Conservation (phyloP, 192 early-diverging fungal species). For the Coemansia sp. region DNA sequence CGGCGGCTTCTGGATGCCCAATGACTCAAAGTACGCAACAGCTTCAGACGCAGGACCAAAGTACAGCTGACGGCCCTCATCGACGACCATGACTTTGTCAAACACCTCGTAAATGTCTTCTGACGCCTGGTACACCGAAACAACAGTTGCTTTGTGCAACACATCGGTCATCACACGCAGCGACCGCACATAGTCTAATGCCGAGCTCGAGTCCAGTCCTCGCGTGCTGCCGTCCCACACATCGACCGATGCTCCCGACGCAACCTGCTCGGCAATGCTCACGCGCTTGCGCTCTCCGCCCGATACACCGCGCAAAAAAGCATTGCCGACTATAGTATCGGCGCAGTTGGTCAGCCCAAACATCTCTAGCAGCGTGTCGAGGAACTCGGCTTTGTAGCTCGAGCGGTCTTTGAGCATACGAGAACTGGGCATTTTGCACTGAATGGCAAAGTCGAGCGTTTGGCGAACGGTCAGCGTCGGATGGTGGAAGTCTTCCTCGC, state of each 20-base stretch:
- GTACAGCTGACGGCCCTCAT: slow-evolving; percentile 55
- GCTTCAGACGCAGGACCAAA: slow-evolving; percentile 54
- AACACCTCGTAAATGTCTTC: slow-evolving; percentile 65
- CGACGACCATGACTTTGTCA: slow-evolving; percentile 55
- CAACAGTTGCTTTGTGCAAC: slow-evolving; percentile 61
- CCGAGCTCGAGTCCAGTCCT: slow-evolving; percentile 78
- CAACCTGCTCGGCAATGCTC: slow-evolving; percentile 75
- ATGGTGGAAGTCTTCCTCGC: slow-evolving; percentile 79
- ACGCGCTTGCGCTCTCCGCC: slow-evolving; percentile 78
- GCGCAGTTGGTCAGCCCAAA: slow-evolving; percentile 53
- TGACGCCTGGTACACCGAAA: slow-evolving; percentile 72
- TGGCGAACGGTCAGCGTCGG: slow-evolving; percentile 76
- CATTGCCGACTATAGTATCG: slow-evolving; percentile 65
- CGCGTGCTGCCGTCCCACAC: slow-evolving; percentile 71
- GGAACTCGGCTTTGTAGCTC: slow-evolving; percentile 47
- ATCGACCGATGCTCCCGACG: slow-evolving; percentile 58
- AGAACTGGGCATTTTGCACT: slow-evolving; percentile 68
- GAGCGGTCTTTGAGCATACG: slow-evolving; percentile 69
- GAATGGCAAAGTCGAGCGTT: slow-evolving; percentile 73
- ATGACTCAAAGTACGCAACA: slow-evolving; percentile 50
- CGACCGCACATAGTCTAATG: slow-evolving; percentile 74
- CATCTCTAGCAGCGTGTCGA: slow-evolving; percentile 57
- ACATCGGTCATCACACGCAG: slow-evolving; percentile 73
- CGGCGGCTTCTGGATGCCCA: slow-evolving; percentile 55
- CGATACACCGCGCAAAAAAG: slow-evolving; percentile 74